These are phyloP conservation scores for Glycine soja DNA, from an alignment of 306 rosid genomes.

Conservation along the genomic window DNA sequence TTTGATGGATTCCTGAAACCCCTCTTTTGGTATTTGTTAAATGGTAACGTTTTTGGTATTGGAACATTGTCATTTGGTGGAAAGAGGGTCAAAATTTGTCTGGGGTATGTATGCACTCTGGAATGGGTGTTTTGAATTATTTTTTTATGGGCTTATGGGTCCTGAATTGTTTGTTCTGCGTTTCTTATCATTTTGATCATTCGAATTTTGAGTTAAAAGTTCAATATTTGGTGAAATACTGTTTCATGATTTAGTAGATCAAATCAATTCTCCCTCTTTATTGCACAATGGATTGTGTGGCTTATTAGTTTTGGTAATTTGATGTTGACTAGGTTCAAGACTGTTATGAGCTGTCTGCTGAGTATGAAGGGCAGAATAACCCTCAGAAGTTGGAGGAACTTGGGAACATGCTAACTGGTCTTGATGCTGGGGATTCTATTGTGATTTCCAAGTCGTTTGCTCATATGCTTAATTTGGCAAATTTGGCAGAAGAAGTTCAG, in stretches of 20 bases:
- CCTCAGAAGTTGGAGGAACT: slow-evolving; percentile 83
- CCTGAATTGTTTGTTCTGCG: not conserved
- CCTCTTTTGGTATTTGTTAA: not conserved
- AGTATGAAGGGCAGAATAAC: slow-evolving; percentile 72
- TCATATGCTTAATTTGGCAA: slow-evolving; percentile 91
- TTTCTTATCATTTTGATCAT: not conserved
- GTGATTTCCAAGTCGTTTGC: slow-evolving; percentile 84
- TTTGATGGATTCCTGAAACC: slow-evolving; percentile 27
- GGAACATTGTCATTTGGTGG: slow-evolving; percentile 25
- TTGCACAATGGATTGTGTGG: not conserved
- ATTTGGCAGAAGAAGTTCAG: slow-evolving; percentile 93
- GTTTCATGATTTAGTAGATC: not conserved
- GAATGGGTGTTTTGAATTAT: too few species aligned
- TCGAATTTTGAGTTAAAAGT: not conserved
- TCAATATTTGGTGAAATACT: not conserved
- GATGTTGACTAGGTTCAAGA: slow-evolving; percentile 78
- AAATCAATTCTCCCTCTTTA: not conserved
- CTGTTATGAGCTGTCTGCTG: slow-evolving; percentile 87
- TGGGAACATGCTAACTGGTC: slow-evolving; percentile 75
- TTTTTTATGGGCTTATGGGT: not conserved
- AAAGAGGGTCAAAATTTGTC: not conserved
- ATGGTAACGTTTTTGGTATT: slow-evolving; percentile 31
- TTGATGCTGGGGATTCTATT: slow-evolving; percentile 91
- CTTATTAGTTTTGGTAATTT: slow-evolving; percentile 31
- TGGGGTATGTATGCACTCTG: not conserved